Percentiles rank a stretch among this genome's conserved stretches.
Evolutionary conservation across 345 rosid species (phyloP).

Genomic region (Populus nigra): DNA sequence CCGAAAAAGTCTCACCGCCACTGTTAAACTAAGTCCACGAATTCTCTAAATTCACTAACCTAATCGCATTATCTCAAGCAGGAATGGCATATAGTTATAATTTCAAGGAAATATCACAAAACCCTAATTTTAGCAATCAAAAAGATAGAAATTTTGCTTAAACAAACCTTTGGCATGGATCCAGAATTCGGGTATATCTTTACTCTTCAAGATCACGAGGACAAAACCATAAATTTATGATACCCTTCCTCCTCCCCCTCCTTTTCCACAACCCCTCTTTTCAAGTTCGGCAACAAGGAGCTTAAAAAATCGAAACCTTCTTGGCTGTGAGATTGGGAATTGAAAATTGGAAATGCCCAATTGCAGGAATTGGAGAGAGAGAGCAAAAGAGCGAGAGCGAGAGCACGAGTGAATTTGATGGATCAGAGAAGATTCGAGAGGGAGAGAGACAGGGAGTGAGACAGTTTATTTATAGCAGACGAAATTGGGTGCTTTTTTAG

Average conservation of each 20-base stretch:
- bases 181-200: background rate
- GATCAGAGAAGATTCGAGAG: background rate
- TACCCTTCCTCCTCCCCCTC: background rate
- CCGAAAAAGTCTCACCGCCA: background rate
- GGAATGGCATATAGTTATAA: background rate
- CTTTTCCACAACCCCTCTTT: background rate
- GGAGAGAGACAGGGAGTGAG: background rate
- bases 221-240: background rate
- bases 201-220: background rate
- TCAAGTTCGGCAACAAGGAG: background rate
- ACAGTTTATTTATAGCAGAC: background rate
- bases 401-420: background rate
- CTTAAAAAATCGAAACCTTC: background rate
- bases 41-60: background rate
- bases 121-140: background rate
- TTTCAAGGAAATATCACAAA: background rate
- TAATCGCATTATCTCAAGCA: background rate
- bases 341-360: background rate
- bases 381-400: rapidly evolving
- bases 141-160: background rate
- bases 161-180: background rate
- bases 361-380: background rate
- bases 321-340: background rate
- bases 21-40: background rate
- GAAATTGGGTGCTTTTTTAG: background rate